Conservation (phyloP, 73 alveolate genomes). For the Uronychia setigera region DNA sequence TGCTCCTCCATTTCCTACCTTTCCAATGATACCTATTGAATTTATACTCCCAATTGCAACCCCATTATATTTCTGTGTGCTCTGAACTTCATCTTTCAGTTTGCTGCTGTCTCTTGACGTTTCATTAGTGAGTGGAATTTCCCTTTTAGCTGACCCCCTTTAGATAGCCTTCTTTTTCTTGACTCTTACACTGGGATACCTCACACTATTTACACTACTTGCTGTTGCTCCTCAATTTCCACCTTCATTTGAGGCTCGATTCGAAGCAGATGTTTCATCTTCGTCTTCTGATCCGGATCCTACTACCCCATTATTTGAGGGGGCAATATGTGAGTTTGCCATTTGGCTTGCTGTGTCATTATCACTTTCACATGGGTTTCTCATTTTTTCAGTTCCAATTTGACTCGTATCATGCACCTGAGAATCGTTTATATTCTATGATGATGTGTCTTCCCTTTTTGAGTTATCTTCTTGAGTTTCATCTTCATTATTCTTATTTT, state of each 20-base stretch:
- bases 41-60: too few relatives aligned
- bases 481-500: neutral
- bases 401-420: neutral
- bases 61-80: too few relatives aligned
- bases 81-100: neutral
- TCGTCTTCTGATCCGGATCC: too few relatives aligned
- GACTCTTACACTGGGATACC: neutral
- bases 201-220: neutral
- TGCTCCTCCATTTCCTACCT: too few relatives aligned
- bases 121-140: neutral
- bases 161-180: neutral
- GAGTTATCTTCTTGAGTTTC: neutral
- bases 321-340: too few relatives aligned
- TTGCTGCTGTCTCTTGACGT: neutral
- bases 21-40: too few relatives aligned
- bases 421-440: neutral
- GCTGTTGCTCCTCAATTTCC: neutral
- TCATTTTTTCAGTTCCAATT: neutral
- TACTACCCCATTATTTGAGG: too few relatives aligned
- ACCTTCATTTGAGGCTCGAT: neutral
- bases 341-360: too few relatives aligned
- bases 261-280: neutral
- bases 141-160: neutral
- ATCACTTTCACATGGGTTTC: neutral
- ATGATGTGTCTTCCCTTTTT: neutral